Conservation (phyloP, 75 land plant species). For the Ceratopteris richardii region DNA sequence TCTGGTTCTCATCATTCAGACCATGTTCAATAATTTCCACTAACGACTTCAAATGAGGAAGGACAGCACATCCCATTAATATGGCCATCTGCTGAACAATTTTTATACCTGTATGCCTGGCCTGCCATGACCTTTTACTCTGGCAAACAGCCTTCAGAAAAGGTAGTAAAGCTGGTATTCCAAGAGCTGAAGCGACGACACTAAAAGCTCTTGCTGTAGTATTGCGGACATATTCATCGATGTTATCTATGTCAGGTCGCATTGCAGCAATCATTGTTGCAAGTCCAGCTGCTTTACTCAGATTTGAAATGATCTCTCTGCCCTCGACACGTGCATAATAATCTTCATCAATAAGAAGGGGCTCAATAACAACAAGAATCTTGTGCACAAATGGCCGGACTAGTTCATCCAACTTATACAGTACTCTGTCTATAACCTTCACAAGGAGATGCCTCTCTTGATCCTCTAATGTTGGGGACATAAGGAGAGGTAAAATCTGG, state of each 20-base stretch:
- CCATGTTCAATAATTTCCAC: constrained; percentile 98
- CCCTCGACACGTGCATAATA: constrained; percentile 99
- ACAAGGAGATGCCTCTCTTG: constrained; percentile 94
- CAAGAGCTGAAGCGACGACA: constrained; percentile 97
- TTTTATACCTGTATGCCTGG: constrained; percentile 94
- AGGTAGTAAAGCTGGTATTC: constrained; percentile 93
- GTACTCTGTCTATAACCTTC: constrained; percentile 91
- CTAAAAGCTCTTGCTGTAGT: constrained; percentile 98
- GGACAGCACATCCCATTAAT: constrained; percentile 98
- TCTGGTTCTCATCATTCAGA: constrained; percentile 93
- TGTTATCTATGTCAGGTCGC: constrained; percentile 99
- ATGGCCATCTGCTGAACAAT: constrained; percentile 99
- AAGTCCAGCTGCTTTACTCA: constrained; percentile 94
- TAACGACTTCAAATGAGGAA: constrained; percentile 85
- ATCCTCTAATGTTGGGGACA: constrained; percentile 96
- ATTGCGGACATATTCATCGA: constrained; percentile 95
- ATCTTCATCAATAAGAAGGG: constrained; percentile 92
- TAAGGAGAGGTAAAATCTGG: constrained; percentile 79
- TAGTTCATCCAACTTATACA: constrained; percentile 90
- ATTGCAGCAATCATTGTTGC: constrained; percentile 99
- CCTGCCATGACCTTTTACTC: constrained; percentile 99
- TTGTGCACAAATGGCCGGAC: constrained; percentile 96
- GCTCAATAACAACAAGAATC: constrained; percentile 95
- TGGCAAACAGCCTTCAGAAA: constrained; percentile 97
- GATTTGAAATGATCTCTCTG: constrained; percentile 89